phyloP scores from a whole-genome alignment of 768 basidiomycete genomes.

The Leccinum arenicola region DNA sequence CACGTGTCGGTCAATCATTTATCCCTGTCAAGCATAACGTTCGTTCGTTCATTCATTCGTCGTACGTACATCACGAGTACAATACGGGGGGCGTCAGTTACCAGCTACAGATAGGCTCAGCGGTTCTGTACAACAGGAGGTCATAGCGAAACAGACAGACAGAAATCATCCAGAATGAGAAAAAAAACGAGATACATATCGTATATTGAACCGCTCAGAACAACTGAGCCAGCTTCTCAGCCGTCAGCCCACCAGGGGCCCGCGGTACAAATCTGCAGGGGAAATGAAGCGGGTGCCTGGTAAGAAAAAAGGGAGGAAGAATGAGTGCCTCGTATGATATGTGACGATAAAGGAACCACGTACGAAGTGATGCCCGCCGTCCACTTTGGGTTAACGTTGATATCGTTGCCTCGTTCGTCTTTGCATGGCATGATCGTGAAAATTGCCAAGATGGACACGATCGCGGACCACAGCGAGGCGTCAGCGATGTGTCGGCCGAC shows the following conservation, averaged over 20 bases:
- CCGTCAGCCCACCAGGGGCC: slow-evolving; percentile 10
- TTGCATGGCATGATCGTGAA: slow-evolving; percentile 33
- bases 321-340: not conserved
- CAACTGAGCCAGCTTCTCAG: slow-evolving; percentile 18
- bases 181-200: not conserved
- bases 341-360: slow-evolving; percentile 1
- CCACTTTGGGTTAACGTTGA: slow-evolving; percentile 22
- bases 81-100: not conserved
- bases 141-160: not conserved
- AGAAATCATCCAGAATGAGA: not conserved
- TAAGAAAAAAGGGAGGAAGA: not conserved
- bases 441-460: slow-evolving; percentile 32
- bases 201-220: slow-evolving; percentile 11
- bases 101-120: not conserved
- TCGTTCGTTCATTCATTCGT: not conserved
- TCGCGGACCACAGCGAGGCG: slow-evolving; percentile 37
- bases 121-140: not conserved
- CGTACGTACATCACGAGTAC: not conserved
- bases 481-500: slow-evolving; percentile 46
- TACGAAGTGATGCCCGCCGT: slow-evolving; percentile 28
- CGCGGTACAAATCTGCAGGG: slow-evolving; percentile 28
- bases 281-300: slow-evolving; percentile 25
- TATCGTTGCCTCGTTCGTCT: slow-evolving; percentile 24
- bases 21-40: not conserved
- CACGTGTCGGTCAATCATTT: not conserved